Evolutionary conservation across 192 early-diverging fungal genomes (phyloP), one percentile per base, ranked within the genome.

Genomic region (Oehlia diaphana): DNA sequence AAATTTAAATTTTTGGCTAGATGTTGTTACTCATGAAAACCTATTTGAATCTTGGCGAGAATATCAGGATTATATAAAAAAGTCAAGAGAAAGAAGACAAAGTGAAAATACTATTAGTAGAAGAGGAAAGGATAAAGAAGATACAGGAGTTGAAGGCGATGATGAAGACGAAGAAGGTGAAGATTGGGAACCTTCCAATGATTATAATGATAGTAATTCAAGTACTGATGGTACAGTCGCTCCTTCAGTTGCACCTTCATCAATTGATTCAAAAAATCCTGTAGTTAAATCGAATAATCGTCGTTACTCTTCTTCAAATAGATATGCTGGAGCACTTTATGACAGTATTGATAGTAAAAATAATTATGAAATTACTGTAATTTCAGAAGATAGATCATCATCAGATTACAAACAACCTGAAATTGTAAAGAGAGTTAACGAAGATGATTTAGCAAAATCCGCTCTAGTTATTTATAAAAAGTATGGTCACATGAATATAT

Each of bases 1-100:
- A 12, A 87, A 87, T 37, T 72, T 87, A 12, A 85, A 82, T 53
- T 85, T 85, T 39, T 82, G 85, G 72, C 66, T 85, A 33, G 84
- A 87, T 58, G 62, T 87, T 2, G 82, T 83, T 21, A 85, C 82
- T 21, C 86, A 87, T 63, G 81, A 87, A 61, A 80, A 82, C 33
- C 47, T 85, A 9, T 87, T 82, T 82, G 76, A 68, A 42, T 71
- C 82, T 3, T 83, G 79, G 72, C 26, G 75, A 14, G 79, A 66
- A 33, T 77, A 74, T 61, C 63, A 79, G 67, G 69, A 80, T 39
- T 31, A 67, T 26, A 4, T 42, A 35, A 80, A 75, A 47, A 79
- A 73, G 19, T 49, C 64, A 74, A 31, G 63, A 26, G 81, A 79
- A 63, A 33, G 67, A 21, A 19, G 42, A 67, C 44, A 44, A 64